Base-by-base conservation (phyloP, 2,329 filamentous ascomycete genomes). In the Beauveria asiatica region DNA sequence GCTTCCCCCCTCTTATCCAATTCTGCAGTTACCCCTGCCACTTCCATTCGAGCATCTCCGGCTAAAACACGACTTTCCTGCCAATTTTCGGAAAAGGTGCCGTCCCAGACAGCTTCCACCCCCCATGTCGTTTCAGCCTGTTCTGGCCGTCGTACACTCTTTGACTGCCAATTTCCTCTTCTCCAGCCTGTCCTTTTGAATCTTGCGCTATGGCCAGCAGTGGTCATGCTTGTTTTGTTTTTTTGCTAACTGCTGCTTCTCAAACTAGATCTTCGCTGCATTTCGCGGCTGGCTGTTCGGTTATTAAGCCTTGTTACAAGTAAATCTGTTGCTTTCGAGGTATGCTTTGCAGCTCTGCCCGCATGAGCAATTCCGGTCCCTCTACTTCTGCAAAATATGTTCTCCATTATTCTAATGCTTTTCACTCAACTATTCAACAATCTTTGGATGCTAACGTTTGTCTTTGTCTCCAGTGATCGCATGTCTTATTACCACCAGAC, bases 1-100 rank as follows among this genome's bases (percentile, higher is more conserved):
- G 78, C 79, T 81, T 37, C 74, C 77, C 77, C 78, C 79, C 33
- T 60, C 52, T 60, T 61, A 78, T 81, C 82, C 77, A 48, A 30
- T 48, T 48, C 42, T 42, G 50, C 57, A 59, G 50, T 60, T 45
- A 55, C 42, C 21, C 30, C 57, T 60, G 57, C 57, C 16, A n/a
- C 9, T 10, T 21, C 33, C 30, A 41, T 42, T 49, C 33, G n/a
- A 54, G 11, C 30, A 45, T 37, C 27, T 49, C 33, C 27, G 50
- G 27, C 25, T 44, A 46, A 37, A 45, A 27, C 30, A 54, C 57
- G 50, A 48, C 57, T 50, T 52, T 51, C 42, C 48, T 44, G 54
- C 49, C 19, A 13, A 11, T 23, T 19, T 21, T 7, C 21, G 45
- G 37, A 54, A 59, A 60, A 60, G 57, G 57, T 54, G 44, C 42